Base-by-base conservation (phyloP, 148 eudicot genomes). In the Chenopodium suecicum region DNA sequence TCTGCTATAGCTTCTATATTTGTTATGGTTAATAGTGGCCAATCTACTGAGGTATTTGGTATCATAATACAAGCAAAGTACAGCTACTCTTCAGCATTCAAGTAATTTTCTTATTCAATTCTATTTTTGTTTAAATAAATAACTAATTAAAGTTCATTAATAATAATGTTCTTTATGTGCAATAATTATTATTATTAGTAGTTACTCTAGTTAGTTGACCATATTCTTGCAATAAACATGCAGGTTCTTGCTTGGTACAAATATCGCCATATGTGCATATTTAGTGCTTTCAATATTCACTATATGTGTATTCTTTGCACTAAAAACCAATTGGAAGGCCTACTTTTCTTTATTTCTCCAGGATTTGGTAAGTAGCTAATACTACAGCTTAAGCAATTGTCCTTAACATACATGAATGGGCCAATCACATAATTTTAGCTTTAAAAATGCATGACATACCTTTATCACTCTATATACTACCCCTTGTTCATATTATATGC, bases 41-140 rank as follows among this genome's bases (percentile, higher is more conserved):
- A 84, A 23, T 70, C 86, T 13, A 84, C 80, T 0, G 56, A 64
- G 7, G 44, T 84, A 23, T 84, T 80, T 34, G 83, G 83, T 76
- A 84, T 80, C 13, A 74, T 56, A 17, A 80, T 84, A 76, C 83
- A 76, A 23, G 86, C 86, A 67, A 77, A 71, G 31, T 84, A 80
- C 25, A 76, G 20, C 73, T 84, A 84, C 70, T 50, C 86, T 76
- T 76, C 78, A 7, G 86, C 86, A 41, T 84, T 84, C 78, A 84
- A 81, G 86, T 84, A 44, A 25, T 23, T 0, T 32, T 32, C 62
- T 56, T 64, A 41, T 41, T 6, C 44, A 6, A 41, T 7, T 32
- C 23, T 16, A 25, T 1, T 14, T 50, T 74, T 32, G 7, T 41
- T 41, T 6, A 41, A 41, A 41, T 41, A 5, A 7, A 41, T 5